phyloP scores from a whole-genome alignment of 1,284 basidiomycete genomes.

The Athelia psychrophila region DNA sequence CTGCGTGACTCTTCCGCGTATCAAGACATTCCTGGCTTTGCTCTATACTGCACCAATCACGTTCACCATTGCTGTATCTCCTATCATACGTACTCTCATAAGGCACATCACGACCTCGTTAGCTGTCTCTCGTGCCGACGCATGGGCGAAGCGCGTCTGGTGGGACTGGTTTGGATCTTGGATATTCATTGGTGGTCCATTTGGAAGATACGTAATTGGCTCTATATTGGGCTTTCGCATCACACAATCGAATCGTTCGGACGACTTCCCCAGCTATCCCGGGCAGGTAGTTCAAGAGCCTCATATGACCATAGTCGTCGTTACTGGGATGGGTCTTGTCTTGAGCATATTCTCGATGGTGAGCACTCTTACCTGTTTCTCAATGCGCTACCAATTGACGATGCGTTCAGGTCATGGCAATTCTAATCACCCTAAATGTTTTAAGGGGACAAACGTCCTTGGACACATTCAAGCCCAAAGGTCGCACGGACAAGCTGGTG shows the following conservation, averaged over 20 bases:
- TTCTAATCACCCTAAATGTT: slow-evolving; percentile 24
- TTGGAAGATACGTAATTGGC: slow-evolving; percentile 44
- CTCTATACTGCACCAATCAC: slow-evolving; percentile 33
- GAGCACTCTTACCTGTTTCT: slow-evolving; percentile 11
- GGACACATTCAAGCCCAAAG: slow-evolving; percentile 21
- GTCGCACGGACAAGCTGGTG: slow-evolving; percentile 5
- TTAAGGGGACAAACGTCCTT: slow-evolving; percentile 32
- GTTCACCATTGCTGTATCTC: slow-evolving; percentile 29
- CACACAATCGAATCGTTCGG: slow-evolving; percentile 17
- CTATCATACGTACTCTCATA: slow-evolving; percentile 28
- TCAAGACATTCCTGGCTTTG: slow-evolving; percentile 41
- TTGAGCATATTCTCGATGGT: slow-evolving; percentile 40
- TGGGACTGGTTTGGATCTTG: slow-evolving; percentile 48
- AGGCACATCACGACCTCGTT: slow-evolving; percentile 32
- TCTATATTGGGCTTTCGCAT: slow-evolving; percentile 37
- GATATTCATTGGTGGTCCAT: slow-evolving; percentile 45
- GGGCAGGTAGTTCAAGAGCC: slow-evolving; percentile 36
- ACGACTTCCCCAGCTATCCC: slow-evolving; percentile 5
- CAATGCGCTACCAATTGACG: background rate
- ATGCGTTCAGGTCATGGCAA: slow-evolving; percentile 23
- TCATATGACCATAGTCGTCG: slow-evolving; percentile 30
- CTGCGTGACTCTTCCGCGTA: slow-evolving; percentile 40
- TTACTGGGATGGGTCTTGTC: slow-evolving; percentile 25
- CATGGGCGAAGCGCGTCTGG: slow-evolving; percentile 36
- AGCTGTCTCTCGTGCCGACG: slow-evolving; percentile 29